Conservation (phyloP, 345 rosid species). For the Eutrema japonicum region DNA sequence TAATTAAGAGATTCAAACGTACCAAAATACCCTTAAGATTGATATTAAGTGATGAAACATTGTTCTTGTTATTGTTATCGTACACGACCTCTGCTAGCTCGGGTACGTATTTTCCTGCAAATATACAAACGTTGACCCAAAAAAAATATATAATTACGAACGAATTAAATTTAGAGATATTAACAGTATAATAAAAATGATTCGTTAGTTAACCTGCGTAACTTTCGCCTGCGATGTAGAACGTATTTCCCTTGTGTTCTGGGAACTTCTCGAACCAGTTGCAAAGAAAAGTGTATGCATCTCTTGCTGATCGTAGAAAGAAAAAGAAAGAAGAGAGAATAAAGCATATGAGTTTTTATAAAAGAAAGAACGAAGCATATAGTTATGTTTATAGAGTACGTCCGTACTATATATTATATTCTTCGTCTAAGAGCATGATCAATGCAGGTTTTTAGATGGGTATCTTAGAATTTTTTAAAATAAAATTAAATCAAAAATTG, state of each 20-base stretch:
- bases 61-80: slow-evolving; percentile 66
- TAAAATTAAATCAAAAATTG: too few relatives aligned
- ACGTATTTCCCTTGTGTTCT: slow-evolving; percentile 49
- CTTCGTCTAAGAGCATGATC: too few relatives aligned
- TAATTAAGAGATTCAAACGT: slow-evolving; percentile 26
- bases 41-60: slow-evolving; percentile 55
- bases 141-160: neutral
- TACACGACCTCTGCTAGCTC: slow-evolving; percentile 62
- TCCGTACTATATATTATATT: slow-evolving; percentile 20
- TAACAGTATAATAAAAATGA: neutral
- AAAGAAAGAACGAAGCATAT: slow-evolving; percentile 23
- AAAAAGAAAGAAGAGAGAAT: slow-evolving; percentile 14
- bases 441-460: too few relatives aligned
- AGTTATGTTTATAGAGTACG: slow-evolving; percentile 11
- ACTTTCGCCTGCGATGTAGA: slow-evolving; percentile 97
- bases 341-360: neutral
- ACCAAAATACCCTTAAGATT: slow-evolving; percentile 90
- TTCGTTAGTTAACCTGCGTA: slow-evolving; percentile 71
- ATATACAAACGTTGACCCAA: neutral
- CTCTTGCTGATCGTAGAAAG: slow-evolving; percentile 59
- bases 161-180: neutral
- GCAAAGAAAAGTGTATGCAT: slow-evolving; percentile 73
- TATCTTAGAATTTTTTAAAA: too few relatives aligned
- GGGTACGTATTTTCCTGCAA: slow-evolving; percentile 83
- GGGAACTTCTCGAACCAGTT: slow-evolving; percentile 84